Evolutionary conservation across 2,329 filamentous ascomycete species (phyloP).

Genomic region (Pseudocercospora crystallina): DNA sequence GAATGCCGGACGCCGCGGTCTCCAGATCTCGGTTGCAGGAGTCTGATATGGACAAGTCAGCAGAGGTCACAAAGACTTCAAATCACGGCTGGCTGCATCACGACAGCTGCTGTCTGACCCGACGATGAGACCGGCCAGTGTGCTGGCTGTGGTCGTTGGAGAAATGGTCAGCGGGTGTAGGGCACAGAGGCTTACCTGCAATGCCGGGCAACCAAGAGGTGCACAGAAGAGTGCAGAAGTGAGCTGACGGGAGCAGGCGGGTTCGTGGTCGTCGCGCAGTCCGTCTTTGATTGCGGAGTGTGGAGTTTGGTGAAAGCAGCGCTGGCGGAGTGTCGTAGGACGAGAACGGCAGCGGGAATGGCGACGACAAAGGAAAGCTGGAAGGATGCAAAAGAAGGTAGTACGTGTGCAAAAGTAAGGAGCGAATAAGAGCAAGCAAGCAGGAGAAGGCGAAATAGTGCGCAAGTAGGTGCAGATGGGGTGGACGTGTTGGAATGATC

Average conservation of each 20-base stretch:
- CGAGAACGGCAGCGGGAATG: slow-evolving; percentile 6
- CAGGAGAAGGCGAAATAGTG: too few species aligned
- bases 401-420: slow-evolving; percentile 2
- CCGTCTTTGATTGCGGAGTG: neutral
- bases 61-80: slow-evolving; percentile 7
- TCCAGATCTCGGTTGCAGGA: slow-evolving; percentile 1
- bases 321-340: neutral
- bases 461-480: too few species aligned
- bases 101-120: slow-evolving; percentile 22
- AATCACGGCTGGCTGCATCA: slow-evolving; percentile 20
- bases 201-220: slow-evolving; percentile 1
- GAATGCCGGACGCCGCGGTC: slow-evolving; percentile 5
- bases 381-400: neutral
- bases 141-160: slow-evolving; percentile 3
- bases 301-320: slow-evolving; percentile 1
- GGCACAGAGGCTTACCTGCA: slow-evolving; percentile 14
- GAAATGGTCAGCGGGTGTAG: neutral
- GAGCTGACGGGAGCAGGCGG: neutral
- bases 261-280: neutral
- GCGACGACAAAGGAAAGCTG: slow-evolving; percentile 11
- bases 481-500: too few species aligned
- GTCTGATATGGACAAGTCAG: slow-evolving; percentile 6
- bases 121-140: slow-evolving; percentile 7
- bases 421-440: slow-evolving; percentile 3
- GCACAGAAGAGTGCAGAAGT: slow-evolving; percentile 2